Percentiles rank a stretch among this genome's conserved stretches.
Evolutionary conservation across 2,329 filamentous ascomycete genomes (phyloP).

Genomic region (Nothomitra cinnamomea): DNA sequence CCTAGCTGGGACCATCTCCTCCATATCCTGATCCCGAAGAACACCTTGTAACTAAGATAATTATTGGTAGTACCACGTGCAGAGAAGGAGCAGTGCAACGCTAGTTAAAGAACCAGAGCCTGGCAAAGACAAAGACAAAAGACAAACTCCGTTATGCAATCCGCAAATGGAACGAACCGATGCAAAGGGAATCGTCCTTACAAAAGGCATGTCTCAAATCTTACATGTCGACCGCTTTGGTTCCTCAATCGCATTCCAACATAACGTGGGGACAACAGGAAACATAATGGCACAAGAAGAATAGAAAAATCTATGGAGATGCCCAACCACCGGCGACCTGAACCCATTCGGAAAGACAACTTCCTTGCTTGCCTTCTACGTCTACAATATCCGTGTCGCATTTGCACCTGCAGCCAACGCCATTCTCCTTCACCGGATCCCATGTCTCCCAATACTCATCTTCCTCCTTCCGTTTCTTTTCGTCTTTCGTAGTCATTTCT

Average conservation of each 20-base stretch:
- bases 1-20: background rate
- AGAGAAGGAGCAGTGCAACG: background rate
- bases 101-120: background rate
- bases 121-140: background rate
- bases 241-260: constrained; percentile 3
- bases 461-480: constrained; percentile 74
- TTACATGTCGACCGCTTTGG: constrained; percentile 2
- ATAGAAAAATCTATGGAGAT: constrained; percentile 27
- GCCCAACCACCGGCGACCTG: constrained; percentile 92
- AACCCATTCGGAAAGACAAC: constrained; percentile 90
- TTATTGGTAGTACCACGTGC: background rate
- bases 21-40: background rate
- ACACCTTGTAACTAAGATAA: background rate
- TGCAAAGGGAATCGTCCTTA: constrained; percentile 1
- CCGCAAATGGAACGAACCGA: background rate
- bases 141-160: constrained; percentile 4
- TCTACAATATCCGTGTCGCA: constrained; percentile 97
- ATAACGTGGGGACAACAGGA: constrained; percentile 1
- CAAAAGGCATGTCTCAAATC: constrained; percentile 1
- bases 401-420: constrained; percentile 87
- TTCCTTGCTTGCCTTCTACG: constrained; percentile 93
- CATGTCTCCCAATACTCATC: constrained; percentile 90
- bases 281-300: constrained; percentile 2
- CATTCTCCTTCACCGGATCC: constrained; percentile 82
- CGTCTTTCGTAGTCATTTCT: constrained; percentile 63